Evolutionary conservation across 1,139 yeast species (phyloP).

Genomic region (Entelexis sorbosivorans): DNA sequence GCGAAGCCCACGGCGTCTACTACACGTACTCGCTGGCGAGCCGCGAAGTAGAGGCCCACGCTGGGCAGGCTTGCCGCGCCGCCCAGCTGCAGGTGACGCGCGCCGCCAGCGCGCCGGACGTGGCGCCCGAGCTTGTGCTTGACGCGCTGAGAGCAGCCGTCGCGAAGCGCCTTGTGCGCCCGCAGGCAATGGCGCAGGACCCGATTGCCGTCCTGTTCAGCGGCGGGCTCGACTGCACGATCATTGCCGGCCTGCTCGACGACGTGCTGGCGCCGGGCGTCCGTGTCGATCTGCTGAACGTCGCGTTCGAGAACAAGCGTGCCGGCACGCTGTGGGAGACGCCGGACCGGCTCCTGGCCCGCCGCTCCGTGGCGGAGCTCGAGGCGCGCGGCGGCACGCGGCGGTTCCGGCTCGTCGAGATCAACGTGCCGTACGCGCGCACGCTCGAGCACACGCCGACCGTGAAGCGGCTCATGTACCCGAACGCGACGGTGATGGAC

Average conservation of each 20-base stretch:
- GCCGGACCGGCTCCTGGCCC: conserved; percentile 73
- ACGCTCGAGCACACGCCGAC: conserved; percentile 43
- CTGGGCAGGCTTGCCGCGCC: too few relatives aligned
- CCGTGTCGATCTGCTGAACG: conserved; percentile 72
- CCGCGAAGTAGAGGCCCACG: not conserved
- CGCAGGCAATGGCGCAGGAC: conserved; percentile 26
- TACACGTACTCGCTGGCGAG: conserved; percentile 10
- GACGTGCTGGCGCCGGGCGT: conserved; percentile 30
- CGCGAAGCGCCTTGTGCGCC: conserved; percentile 42
- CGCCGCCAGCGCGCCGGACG: not conserved
- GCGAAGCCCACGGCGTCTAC: conserved; percentile 23
- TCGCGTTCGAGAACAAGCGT: conserved; percentile 88
- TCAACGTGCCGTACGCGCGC: conserved; percentile 59
- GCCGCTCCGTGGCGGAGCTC: conserved; percentile 44
- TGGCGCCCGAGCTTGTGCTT: not conserved
- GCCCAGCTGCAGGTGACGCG: not conserved
- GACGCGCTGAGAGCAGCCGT: conserved; percentile 34
- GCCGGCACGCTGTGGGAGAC: conserved; percentile 49
- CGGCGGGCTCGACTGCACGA: conserved; percentile 89
- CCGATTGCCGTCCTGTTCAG: conserved; percentile 62
- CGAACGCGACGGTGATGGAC: conserved; percentile 89
- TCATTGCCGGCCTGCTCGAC: conserved; percentile 43
- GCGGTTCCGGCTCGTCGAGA: conserved; percentile 46
- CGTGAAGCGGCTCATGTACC: conserved; percentile 62
- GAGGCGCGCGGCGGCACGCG: not conserved